phyloP scores from a whole-genome alignment of 1,284 basidiomycete genomes.

The Puccinia sorghi region DNA sequence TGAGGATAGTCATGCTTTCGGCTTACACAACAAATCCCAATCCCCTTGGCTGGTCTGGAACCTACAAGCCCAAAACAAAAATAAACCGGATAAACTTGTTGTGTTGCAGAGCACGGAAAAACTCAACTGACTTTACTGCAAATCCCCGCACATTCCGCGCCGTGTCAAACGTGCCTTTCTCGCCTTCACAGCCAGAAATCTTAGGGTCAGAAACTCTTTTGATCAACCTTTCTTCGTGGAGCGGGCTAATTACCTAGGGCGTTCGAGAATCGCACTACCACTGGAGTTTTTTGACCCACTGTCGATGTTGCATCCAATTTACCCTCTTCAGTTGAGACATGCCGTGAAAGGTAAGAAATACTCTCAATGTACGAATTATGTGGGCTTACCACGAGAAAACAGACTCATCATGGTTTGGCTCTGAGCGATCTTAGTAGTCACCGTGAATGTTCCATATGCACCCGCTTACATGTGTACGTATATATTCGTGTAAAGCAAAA shows the following conservation, averaged over 20 bases:
- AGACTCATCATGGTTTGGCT: constrained; percentile 42
- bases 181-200: constrained; percentile 1
- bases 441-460: constrained; percentile 41
- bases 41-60: constrained; percentile 29
- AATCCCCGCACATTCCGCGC: constrained; percentile 46
- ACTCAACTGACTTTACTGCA: constrained; percentile 25
- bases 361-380: background rate
- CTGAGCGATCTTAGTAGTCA: constrained; percentile 41
- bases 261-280: constrained; percentile 38
- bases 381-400: constrained; percentile 11
- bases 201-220: background rate
- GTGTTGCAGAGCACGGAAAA: background rate
- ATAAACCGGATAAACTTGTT: background rate
- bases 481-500: background rate
- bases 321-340: background rate
- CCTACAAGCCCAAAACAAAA: background rate
- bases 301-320: background rate
- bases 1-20: background rate
- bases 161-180: constrained; percentile 37
- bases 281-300: constrained; percentile 26
- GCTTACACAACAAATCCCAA: constrained; percentile 43
- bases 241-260: constrained; percentile 24
- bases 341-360: background rate
- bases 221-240: background rate
- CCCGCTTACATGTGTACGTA: background rate